Base-by-base conservation (phyloP, 2,329 filamentous ascomycete species). In the Aureobasidium pullulans region DNA sequence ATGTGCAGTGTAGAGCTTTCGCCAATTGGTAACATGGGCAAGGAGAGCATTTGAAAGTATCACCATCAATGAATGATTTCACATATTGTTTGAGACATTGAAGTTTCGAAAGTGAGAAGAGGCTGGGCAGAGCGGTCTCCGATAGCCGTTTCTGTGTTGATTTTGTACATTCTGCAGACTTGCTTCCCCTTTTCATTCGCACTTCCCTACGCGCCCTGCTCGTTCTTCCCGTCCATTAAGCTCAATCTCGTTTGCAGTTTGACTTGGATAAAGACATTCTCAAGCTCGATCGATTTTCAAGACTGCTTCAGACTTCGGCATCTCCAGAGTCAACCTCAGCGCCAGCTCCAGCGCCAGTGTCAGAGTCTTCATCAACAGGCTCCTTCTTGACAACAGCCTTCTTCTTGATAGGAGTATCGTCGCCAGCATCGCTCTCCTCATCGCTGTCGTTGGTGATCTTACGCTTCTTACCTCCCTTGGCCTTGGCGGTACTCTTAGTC, bases 381-480 rank as follows among this genome's bases (percentile, higher is more conserved):
- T 57, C 54, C 15, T 11, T 19, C 43, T 57, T 48, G 43, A 57
- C n/a, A 23, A 48, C 32, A 32, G 10, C 40, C 54, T 48, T 47
- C 32, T 48, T 47, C 40, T 48, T 57, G 29, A 48, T 2, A 15
- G 54, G 42, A 5, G 43, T 39, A 7, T 42, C 48, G 1, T 60
- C 39, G 23, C 54, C 48, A 7, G 47, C 40, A 19, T 59, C 56
- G 23, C 34, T 37, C 3, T 43, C 39, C 8, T 44, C 40, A 6
- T 60, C 57, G n/a, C n/a, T 37, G 29, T 60, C 48, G 31, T 15
- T 42, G 15, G 49, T n/a, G 31, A 50, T 31, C 58, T 54, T 54
- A 31, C 58, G 58, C 58, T 60, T 60, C 58, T 53, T 54, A 11
- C 16, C 49, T 3, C 10, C 40, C 42, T 53, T 53, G 42, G 10